Base-by-base conservation (phyloP, 768 basidiomycete genomes). In the Leccinum imitatum region DNA sequence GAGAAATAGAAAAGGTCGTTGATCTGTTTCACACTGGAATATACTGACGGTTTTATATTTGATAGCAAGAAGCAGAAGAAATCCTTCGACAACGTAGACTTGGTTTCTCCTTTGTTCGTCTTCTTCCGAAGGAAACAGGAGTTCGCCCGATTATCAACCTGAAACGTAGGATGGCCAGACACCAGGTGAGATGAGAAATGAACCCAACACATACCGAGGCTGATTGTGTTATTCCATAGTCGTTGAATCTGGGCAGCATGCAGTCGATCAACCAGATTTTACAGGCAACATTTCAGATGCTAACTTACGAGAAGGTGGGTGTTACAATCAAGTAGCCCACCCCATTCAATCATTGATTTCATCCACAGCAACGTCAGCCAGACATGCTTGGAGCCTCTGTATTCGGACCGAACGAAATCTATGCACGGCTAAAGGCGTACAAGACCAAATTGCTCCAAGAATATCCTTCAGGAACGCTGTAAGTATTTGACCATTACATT, bases 71-170 rank as follows among this genome's bases (percentile, higher is more conserved):
- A 60, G 87, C 85, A 0, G 77, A 82, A 51, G 84, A 85, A 57
- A 80, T 92, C 37, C 73, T 91, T 15, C 80, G 84, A n/a, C 84
- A 87, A 63, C 82, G 93, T 3, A 84, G 76, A 61, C 79, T 97
- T 2, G 91, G 92, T 0, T 93, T 87, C 68, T 93, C 94, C 0
- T 91, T 90, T 64, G 86, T 96, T 15, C 84, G 97, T 2, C 79
- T 98, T 6, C 77, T 99, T 19, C 97, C 97, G 0, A 99, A 98
- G 73, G 95, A 95, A 59, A 91, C 87, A 4, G 97, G 97, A 0
- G 93, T 98, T 3, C 82, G 97, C 31, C 95, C 95, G 0, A 96
- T 98, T 60, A 91, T 97, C 27, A 98, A 99, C 69, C 78, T 98
- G 46, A 82, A 86, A 17, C 72, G 77, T 23, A 81, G 86, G 54